Conservation (phyloP, 306 rosid species). For the Lablab purpureus region DNA sequence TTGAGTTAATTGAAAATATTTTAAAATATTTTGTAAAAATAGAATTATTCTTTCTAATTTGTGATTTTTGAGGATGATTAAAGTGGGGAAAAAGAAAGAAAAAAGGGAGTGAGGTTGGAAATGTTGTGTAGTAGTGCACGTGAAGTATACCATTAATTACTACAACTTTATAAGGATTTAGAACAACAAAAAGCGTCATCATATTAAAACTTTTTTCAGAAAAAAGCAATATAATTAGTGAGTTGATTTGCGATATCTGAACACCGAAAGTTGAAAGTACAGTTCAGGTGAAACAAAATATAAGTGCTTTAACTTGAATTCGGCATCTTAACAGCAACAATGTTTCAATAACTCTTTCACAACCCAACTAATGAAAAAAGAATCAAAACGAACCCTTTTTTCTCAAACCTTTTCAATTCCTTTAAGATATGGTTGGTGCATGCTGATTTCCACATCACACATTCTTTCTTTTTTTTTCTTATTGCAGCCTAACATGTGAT, state of each 20-base stretch:
- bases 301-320: constrained; percentile 2
- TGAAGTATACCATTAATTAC: constrained; percentile 12
- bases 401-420: background rate
- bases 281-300: background rate
- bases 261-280: constrained; percentile 18
- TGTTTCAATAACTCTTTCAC: background rate
- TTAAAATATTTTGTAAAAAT: background rate
- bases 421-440: background rate
- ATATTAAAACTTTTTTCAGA: constrained; percentile 3
- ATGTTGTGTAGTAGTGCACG: constrained; percentile 2
- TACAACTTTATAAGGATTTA: background rate
- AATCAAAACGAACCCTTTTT: background rate
- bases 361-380: background rate
- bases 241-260: background rate
- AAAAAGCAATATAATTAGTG: background rate
- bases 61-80: background rate
- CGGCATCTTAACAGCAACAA: background rate
- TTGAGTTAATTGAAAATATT: too few relatives aligned
- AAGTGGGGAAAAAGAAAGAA: background rate
- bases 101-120: background rate
- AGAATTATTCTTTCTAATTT: background rate
- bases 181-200: background rate
- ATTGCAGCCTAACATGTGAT: background rate
- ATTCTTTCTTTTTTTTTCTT: background rate
- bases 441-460: background rate